A percentile compares a stretch with the other conserved stretches of the same genome.
These are phyloP conservation scores for Aureobasidium uvarum DNA, from an alignment of 2,329 filamentous ascomycete genomes.

Conservation along the genomic window DNA sequence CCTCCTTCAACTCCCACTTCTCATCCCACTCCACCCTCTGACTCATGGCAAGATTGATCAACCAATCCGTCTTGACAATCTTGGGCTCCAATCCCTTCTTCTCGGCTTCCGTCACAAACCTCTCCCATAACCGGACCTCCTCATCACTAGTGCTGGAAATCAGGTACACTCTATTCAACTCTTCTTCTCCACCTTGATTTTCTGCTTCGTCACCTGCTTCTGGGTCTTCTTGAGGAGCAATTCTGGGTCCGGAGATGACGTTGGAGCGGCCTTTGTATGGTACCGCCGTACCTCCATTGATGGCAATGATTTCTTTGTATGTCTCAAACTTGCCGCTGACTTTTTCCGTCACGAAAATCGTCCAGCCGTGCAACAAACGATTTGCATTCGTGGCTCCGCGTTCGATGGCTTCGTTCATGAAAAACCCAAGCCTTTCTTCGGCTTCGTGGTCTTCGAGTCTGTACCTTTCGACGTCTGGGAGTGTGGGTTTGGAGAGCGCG, in stretches of 20 bases:
- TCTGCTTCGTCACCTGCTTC: slow-evolving; percentile 56
- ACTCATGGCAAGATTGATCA: slow-evolving; percentile 84
- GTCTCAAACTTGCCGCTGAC: slow-evolving; percentile 80
- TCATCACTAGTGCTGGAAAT: slow-evolving; percentile 65
- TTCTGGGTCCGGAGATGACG: slow-evolving; percentile 49
- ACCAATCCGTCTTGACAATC: slow-evolving; percentile 83
- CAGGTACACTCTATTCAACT: slow-evolving; percentile 65
- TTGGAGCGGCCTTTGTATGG: slow-evolving; percentile 68
- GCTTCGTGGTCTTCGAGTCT: slow-evolving; percentile 67
- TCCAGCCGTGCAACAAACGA: slow-evolving; percentile 69
- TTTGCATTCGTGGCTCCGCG: slow-evolving; percentile 75
- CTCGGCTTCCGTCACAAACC: slow-evolving; percentile 75
- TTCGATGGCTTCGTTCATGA: slow-evolving; percentile 63
- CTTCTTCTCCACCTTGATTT: slow-evolving; percentile 58
- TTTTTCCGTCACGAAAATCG: slow-evolving; percentile 78
- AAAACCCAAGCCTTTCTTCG: slow-evolving; percentile 69
- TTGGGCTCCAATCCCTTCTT: slow-evolving; percentile 76
- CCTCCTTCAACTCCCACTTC: slow-evolving; percentile 36
- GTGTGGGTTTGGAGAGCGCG: slow-evolving; percentile 63
- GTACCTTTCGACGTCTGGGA: slow-evolving; percentile 65
- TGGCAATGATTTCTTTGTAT: slow-evolving; percentile 79
- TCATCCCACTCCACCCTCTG: slow-evolving; percentile 61
- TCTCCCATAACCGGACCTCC: slow-evolving; percentile 73
- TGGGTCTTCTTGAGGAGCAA: slow-evolving; percentile 56
- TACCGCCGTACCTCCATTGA: slow-evolving; percentile 82